Conservation (phyloP, 768 basidiomycete species). For the Suillus brevipes region DNA sequence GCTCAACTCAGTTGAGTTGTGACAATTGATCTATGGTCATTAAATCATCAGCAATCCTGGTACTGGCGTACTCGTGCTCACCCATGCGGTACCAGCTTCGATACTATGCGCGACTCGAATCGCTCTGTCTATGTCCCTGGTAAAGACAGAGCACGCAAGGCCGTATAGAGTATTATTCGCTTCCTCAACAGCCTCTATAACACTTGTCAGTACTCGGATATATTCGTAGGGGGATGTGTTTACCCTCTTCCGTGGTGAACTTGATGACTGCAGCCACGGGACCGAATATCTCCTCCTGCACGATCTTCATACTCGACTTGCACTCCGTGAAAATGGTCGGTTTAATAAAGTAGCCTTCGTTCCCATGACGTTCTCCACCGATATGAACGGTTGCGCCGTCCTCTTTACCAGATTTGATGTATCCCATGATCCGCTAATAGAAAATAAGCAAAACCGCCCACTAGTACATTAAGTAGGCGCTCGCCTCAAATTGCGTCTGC, state of each 20-base stretch:
- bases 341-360: slow-evolving; percentile 61
- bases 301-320: slow-evolving; percentile 56
- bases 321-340: slow-evolving; percentile 66
- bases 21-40: slow-evolving; percentile 40
- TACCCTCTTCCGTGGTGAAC: slow-evolving; percentile 57
- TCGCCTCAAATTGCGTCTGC: slow-evolving; percentile 46
- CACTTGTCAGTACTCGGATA: background rate
- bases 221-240: slow-evolving; percentile 8
- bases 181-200: slow-evolving; percentile 28
- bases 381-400: slow-evolving; percentile 59
- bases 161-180: slow-evolving; percentile 57
- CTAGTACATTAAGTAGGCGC: background rate
- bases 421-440: slow-evolving; percentile 55
- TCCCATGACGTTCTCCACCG: slow-evolving; percentile 54
- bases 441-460: background rate
- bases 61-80: slow-evolving; percentile 9
- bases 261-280: slow-evolving; percentile 69
- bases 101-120: slow-evolving; percentile 40
- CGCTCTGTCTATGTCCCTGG: slow-evolving; percentile 45
- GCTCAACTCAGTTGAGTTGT: slow-evolving; percentile 42
- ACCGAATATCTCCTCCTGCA: slow-evolving; percentile 64
- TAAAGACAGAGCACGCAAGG: slow-evolving; percentile 54
- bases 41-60: background rate
- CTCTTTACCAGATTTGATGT: slow-evolving; percentile 59
- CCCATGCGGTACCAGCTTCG: slow-evolving; percentile 44